Percentiles rank a stretch among this genome's conserved stretches.
phyloP scores from a whole-genome alignment of 1,284 basidiomycete species.

The Tilletia walkeri region DNA sequence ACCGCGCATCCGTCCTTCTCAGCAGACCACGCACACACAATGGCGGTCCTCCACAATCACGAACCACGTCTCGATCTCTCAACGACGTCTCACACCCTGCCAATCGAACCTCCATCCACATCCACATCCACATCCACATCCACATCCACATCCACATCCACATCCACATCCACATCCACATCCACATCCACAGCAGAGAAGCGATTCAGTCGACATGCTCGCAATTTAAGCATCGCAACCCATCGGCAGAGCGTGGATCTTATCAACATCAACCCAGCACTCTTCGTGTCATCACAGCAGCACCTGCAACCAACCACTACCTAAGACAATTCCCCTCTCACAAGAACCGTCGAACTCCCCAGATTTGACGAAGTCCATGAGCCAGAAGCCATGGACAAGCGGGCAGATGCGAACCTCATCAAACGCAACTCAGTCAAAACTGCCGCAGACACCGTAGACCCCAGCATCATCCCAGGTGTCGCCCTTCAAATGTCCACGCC shows the following conservation, averaged over 20 bases:
- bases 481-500: too few species aligned
- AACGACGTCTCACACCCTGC: conserved; percentile 12
- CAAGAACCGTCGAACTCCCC: conserved; percentile 36
- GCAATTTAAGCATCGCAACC: neutral
- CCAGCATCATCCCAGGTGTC: too few species aligned
- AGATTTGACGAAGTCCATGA: conserved; percentile 46
- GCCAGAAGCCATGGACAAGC: conserved; percentile 28
- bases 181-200: too few species aligned
- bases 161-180: conserved; percentile 16
- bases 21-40: neutral
- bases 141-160: too few species aligned
- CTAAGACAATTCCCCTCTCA: neutral
- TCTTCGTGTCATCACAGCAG: conserved; percentile 22
- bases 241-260: conserved; percentile 23
- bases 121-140: neutral
- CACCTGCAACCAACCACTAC: neutral
- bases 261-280: conserved; percentile 25
- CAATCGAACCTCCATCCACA: neutral
- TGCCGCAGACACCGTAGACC: neutral
- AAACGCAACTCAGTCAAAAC: conserved; percentile 29
- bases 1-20: too few species aligned
- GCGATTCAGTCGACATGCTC: neutral
- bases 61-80: neutral
- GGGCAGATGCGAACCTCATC: conserved; percentile 22
- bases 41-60: neutral